These are phyloP conservation scores for Penicillium samsonianum DNA, from an alignment of 495 filamentous ascomycete genomes.

Conservation along the genomic window DNA sequence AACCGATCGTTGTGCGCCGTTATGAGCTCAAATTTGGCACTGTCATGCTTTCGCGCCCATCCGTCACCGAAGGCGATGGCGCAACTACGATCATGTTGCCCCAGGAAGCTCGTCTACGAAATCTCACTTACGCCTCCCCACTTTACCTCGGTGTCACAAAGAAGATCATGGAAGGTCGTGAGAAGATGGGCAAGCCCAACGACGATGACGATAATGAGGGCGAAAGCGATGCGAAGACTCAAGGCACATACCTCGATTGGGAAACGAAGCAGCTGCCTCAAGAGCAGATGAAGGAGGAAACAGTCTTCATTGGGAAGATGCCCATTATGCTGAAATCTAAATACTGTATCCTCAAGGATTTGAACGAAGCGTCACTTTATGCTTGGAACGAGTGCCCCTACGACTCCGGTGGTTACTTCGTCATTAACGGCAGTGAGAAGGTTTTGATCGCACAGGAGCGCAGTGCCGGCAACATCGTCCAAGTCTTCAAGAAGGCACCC, in stretches of 20 bases:
- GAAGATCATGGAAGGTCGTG: slow-evolving; percentile 76
- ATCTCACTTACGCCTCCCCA: slow-evolving; percentile 90
- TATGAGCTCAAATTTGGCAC: slow-evolving; percentile 93
- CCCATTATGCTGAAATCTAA: slow-evolving; percentile 97
- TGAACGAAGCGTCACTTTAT: slow-evolving; percentile 79
- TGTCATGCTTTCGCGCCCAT: slow-evolving; percentile 78
- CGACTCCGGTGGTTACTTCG: slow-evolving; percentile 97
- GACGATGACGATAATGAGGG: slow-evolving; percentile 51
- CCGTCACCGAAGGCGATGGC: slow-evolving; percentile 90
- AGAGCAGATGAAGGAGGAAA: slow-evolving; percentile 63
- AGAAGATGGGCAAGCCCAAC: slow-evolving; percentile 59
- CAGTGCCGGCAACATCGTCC: slow-evolving; percentile 95
- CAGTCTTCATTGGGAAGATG: slow-evolving; percentile 87
- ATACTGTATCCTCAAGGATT: slow-evolving; percentile 81
- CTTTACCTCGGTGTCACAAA: slow-evolving; percentile 84
- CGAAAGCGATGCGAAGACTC: slow-evolving; percentile 44
- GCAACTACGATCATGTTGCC: slow-evolving; percentile 77
- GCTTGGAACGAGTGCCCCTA: slow-evolving; percentile 93
- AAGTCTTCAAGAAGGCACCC: slow-evolving; percentile 95
- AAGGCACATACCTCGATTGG: slow-evolving; percentile 53
- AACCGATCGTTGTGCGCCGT: slow-evolving; percentile 77
- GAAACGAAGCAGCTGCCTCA: slow-evolving; percentile 55
- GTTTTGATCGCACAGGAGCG: slow-evolving; percentile 97
- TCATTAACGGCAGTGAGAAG: slow-evolving; percentile 99
- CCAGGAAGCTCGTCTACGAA: slow-evolving; percentile 90